phyloP scores from a whole-genome alignment of 805 yeast species.

The Ogataea nakhonphanomensis region DNA sequence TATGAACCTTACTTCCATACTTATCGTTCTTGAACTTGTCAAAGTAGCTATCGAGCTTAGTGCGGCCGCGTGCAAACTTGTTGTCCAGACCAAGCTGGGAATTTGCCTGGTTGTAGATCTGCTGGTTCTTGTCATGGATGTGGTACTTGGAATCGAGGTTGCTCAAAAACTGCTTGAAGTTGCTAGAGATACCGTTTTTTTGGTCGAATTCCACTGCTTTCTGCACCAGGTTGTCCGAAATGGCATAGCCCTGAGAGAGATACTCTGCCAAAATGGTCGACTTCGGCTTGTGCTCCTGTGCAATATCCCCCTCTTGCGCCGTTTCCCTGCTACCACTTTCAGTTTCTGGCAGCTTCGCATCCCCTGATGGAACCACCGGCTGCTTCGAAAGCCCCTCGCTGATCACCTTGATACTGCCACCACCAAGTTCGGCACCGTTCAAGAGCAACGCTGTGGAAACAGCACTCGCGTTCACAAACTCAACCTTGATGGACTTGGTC shows the following conservation, averaged over 20 bases:
- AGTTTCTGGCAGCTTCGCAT: slow-evolving; percentile 1
- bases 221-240: slow-evolving; percentile 58
- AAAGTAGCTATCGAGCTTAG: slow-evolving; percentile 41
- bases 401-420: slow-evolving; percentile 48
- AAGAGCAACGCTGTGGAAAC: slow-evolving; percentile 66
- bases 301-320: slow-evolving; percentile 44
- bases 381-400: slow-evolving; percentile 28
- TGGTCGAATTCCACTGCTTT: slow-evolving; percentile 63
- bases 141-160: slow-evolving; percentile 61
- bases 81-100: slow-evolving; percentile 40
- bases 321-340: slow-evolving; percentile 8
- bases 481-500: slow-evolving; percentile 43
- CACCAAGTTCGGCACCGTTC: slow-evolving; percentile 71
- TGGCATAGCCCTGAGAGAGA: slow-evolving; percentile 66
- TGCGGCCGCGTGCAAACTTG: slow-evolving; percentile 35
- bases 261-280: slow-evolving; percentile 72
- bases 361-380: slow-evolving; percentile 12
- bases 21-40: slow-evolving; percentile 45
- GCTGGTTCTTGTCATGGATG: slow-evolving; percentile 48
- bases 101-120: slow-evolving; percentile 33
- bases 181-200: slow-evolving; percentile 55
- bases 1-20: slow-evolving; percentile 57
- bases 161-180: slow-evolving; percentile 53
- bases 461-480: slow-evolving; percentile 57
- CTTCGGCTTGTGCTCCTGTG: slow-evolving; percentile 77